Base-by-base conservation (phyloP, 371 early-diverging fungal genomes). In the Globomyces sp. region DNA sequence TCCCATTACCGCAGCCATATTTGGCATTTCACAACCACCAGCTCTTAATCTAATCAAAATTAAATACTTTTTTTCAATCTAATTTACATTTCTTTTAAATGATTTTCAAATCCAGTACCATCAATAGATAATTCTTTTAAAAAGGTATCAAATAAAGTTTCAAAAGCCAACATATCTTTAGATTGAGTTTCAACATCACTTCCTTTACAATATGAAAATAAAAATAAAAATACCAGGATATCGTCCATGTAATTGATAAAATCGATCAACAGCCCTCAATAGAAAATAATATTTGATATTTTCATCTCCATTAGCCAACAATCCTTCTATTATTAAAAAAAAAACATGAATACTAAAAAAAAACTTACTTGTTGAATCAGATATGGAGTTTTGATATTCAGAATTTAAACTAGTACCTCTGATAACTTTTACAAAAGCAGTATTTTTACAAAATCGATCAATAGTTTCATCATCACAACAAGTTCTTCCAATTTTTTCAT, bases 1-100 rank as follows among this genome's bases (percentile, higher is more conserved):
- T 57, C 97, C 98, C 64, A 90, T 74, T n/a, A 94, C 69, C 6
- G 95, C 88, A 0, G 95, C 91, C 55, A 92, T 86, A 73, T 87
- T 90, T 66, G 92, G 91, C 9, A 92, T 77, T 69, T 95, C 90
- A 44, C 84, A 73, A 46, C 81, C 84, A 4, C 90, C 92, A 43
- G 89, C 89, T 24, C 24, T 24, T 24, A 24, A 24, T 24, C 24
- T 24, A 24, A 24, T 24, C 24, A 24, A 24, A 0, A 24, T 34
- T 92, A 88, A 24, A 89, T 85, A 51, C 92, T 93, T 70, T 2
- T n/a, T 47, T 4, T 47, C 39, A 49, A 39, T 8, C 4, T 10
- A 13, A 42, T 74, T 72, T 70, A 81, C 81, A 75, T 73, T 60
- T 85, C 84, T 36, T 85, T 77, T 9, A 84, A 73, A 47, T 77